A percentile compares a stretch with the other conserved stretches of the same genome.
These are phyloP conservation scores for Setaria viridis DNA, from an alignment of 202 grass and related monocot genomes.

Conservation along the genomic window DNA sequence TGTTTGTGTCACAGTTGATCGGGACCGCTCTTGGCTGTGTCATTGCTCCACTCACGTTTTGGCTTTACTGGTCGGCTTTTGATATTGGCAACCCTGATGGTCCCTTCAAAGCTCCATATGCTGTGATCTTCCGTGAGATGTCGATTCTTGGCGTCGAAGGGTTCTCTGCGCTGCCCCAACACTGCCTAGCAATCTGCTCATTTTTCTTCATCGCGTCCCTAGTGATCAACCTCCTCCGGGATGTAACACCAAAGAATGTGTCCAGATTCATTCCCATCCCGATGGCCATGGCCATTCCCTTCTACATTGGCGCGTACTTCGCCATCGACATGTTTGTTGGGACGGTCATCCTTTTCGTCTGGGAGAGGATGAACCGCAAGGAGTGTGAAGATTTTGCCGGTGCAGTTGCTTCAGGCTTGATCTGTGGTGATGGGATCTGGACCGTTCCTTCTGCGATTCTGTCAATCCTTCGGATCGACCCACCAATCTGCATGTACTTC, in stretches of 20 bases:
- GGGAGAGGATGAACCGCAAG: slow-evolving; percentile 77
- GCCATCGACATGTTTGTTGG: slow-evolving; percentile 95
- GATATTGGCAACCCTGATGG: slow-evolving; percentile 86
- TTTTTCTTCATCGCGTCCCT: slow-evolving; percentile 73
- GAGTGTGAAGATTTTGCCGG: slow-evolving; percentile 78
- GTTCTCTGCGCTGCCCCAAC: slow-evolving; percentile 78
- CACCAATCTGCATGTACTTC: slow-evolving; percentile 97
- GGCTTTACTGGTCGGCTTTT: slow-evolving; percentile 92
- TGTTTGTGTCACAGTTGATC: slow-evolving; percentile 93
- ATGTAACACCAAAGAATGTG: slow-evolving; percentile 59
- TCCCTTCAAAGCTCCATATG: slow-evolving; percentile 90
- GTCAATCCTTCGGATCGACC: slow-evolving; percentile 81
- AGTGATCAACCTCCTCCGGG: slow-evolving; percentile 72
- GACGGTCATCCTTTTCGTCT: slow-evolving; percentile 77
- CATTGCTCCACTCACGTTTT: slow-evolving; percentile 96
- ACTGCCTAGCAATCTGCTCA: slow-evolving; percentile 80
- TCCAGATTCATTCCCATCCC: slow-evolving; percentile 83
- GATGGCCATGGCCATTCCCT: slow-evolving; percentile 93
- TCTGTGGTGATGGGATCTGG: slow-evolving; percentile 97
- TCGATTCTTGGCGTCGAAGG: slow-evolving; percentile 84
- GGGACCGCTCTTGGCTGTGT: slow-evolving; percentile 87
- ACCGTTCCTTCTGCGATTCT: slow-evolving; percentile 80
- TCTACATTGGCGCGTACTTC: slow-evolving; percentile 99
- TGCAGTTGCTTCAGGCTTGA: slow-evolving; percentile 86
- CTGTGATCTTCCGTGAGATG: slow-evolving; percentile 93